Percentiles rank a stretch among this genome's conserved stretches.
phyloP scores from a whole-genome alignment of 768 basidiomycete genomes.

The Hericium coralloides region DNA sequence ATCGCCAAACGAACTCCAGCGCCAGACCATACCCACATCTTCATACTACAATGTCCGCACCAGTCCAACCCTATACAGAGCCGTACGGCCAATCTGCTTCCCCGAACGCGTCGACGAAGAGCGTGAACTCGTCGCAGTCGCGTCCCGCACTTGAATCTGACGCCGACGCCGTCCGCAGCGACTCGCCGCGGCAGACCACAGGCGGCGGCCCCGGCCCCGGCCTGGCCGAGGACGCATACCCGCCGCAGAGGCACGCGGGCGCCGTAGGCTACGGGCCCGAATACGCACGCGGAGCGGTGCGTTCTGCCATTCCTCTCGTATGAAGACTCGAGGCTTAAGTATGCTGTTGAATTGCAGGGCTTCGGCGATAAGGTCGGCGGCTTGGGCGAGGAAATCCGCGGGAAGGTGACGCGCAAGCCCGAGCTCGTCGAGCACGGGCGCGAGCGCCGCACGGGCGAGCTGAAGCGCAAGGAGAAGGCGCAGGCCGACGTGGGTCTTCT shows the following conservation, averaged over 20 bases:
- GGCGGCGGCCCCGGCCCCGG: neutral
- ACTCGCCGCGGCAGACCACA: neutral
- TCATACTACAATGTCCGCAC: too few species aligned
- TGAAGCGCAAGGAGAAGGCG: conserved; percentile 28
- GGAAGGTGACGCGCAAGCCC: conserved; percentile 28
- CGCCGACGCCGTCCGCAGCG: neutral
- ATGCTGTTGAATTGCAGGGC: conserved; percentile 9
- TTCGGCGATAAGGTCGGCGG: conserved; percentile 30
- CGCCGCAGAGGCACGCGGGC: conserved; percentile 35
- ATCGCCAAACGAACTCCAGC: too few species aligned
- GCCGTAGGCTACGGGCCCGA: conserved; percentile 32
- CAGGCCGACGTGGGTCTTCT: conserved; percentile 8
- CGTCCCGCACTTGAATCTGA: neutral
- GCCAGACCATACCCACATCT: too few species aligned
- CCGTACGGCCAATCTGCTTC: too few species aligned
- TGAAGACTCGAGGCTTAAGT: neutral
- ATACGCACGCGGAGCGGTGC: conserved; percentile 22
- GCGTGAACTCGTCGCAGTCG: too few species aligned
- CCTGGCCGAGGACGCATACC: conserved; percentile 12
- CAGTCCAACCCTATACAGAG: too few species aligned
- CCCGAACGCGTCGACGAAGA: too few species aligned
- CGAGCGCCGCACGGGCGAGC: conserved; percentile 30
- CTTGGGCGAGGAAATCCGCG: conserved; percentile 29
- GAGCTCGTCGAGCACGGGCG: conserved; percentile 29
- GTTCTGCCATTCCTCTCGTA: conserved; percentile 2